Evolutionary conservation across 202 grass and related monocot species (phyloP).

Genomic region (Bolboschoenoplectus hybrid): DNA sequence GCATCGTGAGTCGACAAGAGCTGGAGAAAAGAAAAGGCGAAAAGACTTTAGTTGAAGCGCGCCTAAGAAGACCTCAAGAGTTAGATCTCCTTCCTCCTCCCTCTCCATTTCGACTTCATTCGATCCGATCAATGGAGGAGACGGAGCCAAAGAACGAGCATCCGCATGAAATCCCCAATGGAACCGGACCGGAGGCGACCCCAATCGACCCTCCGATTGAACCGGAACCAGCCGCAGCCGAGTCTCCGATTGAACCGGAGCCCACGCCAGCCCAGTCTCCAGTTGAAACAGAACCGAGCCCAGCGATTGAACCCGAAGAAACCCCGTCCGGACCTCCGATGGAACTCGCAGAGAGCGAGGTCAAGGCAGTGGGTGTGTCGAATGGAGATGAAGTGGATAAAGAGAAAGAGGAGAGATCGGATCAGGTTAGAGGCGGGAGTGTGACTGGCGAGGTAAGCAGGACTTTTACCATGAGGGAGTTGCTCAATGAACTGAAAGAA

Average conservation of each 20-base stretch:
- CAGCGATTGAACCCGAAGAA: neutral
- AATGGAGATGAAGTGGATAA: constrained; percentile 37
- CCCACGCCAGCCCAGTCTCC: constrained; percentile 17
- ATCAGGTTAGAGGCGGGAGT: constrained; percentile 49
- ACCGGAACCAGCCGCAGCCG: constrained; percentile 22
- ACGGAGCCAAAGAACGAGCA: constrained; percentile 35
- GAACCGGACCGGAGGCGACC: constrained; percentile 22
- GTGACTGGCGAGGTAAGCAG: constrained; percentile 62
- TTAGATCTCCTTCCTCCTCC: constrained; percentile 34
- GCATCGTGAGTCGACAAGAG: neutral
- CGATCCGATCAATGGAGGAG: constrained; percentile 55
- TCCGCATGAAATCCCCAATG: constrained; percentile 40
- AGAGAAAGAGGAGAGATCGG: constrained; percentile 60
- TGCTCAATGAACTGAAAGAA: constrained; percentile 84
- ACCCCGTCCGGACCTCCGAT: neutral
- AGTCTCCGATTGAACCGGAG: neutral
- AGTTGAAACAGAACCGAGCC: neutral
- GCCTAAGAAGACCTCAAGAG: neutral
- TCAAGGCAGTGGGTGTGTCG: neutral
- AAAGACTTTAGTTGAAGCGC: neutral
- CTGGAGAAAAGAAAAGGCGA: neutral
- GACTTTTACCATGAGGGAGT: constrained; percentile 74
- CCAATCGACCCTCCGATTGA: constrained; percentile 35
- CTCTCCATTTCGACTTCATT: constrained; percentile 29
- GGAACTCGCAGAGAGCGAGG: constrained; percentile 15